Base-by-base conservation (phyloP, 306 rosid species). In the Lathyrus sativus region DNA sequence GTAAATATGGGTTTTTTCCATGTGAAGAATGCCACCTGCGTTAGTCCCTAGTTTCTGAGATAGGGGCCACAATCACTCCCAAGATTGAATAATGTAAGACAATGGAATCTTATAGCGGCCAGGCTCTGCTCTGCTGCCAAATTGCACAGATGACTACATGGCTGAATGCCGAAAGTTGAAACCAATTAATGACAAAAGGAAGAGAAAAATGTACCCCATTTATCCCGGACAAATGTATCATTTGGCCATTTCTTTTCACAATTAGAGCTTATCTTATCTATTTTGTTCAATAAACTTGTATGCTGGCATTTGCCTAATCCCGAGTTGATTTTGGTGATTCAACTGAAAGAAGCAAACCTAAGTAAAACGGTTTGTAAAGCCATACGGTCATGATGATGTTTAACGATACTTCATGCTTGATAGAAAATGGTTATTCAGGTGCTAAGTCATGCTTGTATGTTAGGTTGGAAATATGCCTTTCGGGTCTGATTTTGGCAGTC, bases 401-500 rank as follows among this genome's bases (percentile, higher is more conserved):
- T 64, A 13, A 29, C 14, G 39, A 18, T 18, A 35, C 49, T 51
- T 8, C 42, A 15, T 64, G 70, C 61, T 51, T 28, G 50, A 59
- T 68, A 55, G 41, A 73, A 39, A 6, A 62, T 66, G 43, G 56
- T 69, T 65, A 35, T 68, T 69, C 17, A 48, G 7, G 13, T 79
- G 60, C 59, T 48, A 41, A 74, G 51, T 29, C 65, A 54, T 79
- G 39, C 37, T 54, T 62, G 54, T 64, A 50, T 78, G 62, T 63
- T 78, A 91, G 96, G 83, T 66, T 15, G 96, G 92, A 72, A 88
- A 80, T 67, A 76, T 80, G 79, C 84, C 85, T 42, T 35, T 79
- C 19, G 95, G 89, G 57, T n/a, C 88, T 18, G 96, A 88, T 68
- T 85, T 85, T 73, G 78, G 82, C 79, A 85, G 75, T 83, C 96